phyloP scores from a whole-genome alignment of 2,329 filamentous ascomycete genomes.

The Thyridium curvatum region DNA sequence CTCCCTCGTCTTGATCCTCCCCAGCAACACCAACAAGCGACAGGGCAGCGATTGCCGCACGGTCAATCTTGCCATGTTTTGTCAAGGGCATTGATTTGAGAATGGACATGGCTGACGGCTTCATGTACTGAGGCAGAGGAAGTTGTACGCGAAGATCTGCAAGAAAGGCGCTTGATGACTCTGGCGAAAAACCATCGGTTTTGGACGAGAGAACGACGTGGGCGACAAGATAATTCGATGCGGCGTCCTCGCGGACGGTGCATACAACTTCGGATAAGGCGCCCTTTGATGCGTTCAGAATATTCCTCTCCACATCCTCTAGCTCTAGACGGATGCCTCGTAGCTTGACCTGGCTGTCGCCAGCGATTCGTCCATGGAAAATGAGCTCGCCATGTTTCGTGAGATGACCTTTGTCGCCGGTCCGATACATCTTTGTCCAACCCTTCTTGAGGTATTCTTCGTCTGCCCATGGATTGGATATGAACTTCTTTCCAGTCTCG shows the following conservation, averaged over 20 bases:
- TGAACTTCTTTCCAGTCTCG: constrained; percentile 13
- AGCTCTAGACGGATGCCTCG: constrained; percentile 22
- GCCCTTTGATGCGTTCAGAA: constrained; percentile 8
- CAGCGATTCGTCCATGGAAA: constrained; percentile 19
- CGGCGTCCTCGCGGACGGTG: constrained; percentile 1
- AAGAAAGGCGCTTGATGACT: too few species aligned
- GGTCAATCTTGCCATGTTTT: constrained; percentile 23
- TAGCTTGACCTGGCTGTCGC: constrained; percentile 26
- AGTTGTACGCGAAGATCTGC: constrained; percentile 9
- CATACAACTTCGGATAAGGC: constrained; percentile 6
- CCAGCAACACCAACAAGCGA: too few species aligned
- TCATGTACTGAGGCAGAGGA: constrained; percentile 26
- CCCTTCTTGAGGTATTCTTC: constrained; percentile 12
- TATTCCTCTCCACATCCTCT: not conserved
- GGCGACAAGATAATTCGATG: too few species aligned
- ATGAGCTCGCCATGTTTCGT: constrained; percentile 12
- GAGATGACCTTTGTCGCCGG: constrained; percentile 25
- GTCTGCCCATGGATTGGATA: constrained; percentile 1
- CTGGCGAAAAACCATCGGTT: too few species aligned
- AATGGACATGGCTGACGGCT: constrained; percentile 17
- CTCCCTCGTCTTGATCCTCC: too few species aligned
- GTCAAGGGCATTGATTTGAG: constrained; percentile 21
- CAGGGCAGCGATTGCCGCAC: too few species aligned
- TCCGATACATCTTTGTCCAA: constrained; percentile 20
- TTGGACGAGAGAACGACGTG: too few species aligned